phyloP scores from a whole-genome alignment of 139 green algal genomes.

The Trebouxia sp. region DNA sequence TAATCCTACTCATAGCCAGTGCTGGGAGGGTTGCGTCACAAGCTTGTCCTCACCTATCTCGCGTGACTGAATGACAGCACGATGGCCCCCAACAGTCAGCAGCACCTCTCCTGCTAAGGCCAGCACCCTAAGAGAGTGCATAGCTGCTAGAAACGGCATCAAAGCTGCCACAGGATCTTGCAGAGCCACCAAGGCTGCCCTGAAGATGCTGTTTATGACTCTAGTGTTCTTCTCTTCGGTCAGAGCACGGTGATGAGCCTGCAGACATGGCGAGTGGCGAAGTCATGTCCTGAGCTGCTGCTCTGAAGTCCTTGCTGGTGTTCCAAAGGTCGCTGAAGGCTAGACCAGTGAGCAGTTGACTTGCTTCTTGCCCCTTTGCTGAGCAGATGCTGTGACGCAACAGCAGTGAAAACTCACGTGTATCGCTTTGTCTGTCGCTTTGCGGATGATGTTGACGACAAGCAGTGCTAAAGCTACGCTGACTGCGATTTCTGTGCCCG shows the following conservation, averaged over 20 bases:
- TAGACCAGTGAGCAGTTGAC: too few relatives aligned
- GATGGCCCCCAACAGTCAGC: conserved; percentile 11
- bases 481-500: conserved; percentile 6
- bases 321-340: too few relatives aligned
- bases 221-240: conserved; percentile 7
- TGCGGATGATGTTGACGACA: background rate
- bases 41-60: background rate
- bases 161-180: background rate
- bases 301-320: too few relatives aligned
- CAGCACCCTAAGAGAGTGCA: conserved; percentile 10
- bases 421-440: background rate
- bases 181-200: background rate
- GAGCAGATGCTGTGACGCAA: background rate
- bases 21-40: background rate
- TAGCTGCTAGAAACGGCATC: conserved; percentile 13
- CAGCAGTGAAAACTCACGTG: background rate
- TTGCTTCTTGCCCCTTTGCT: too few relatives aligned
- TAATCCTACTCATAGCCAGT: too few relatives aligned
- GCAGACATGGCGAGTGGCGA: too few relatives aligned
- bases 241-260: background rate
- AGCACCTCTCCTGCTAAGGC: conserved; percentile 3
- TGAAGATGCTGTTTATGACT: conserved; percentile 20
- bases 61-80: background rate
- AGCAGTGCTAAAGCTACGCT: background rate
- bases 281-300: too few relatives aligned